Evolutionary conservation across 306 rosid species (phyloP).

Genomic region (Datisca glomerata): DNA sequence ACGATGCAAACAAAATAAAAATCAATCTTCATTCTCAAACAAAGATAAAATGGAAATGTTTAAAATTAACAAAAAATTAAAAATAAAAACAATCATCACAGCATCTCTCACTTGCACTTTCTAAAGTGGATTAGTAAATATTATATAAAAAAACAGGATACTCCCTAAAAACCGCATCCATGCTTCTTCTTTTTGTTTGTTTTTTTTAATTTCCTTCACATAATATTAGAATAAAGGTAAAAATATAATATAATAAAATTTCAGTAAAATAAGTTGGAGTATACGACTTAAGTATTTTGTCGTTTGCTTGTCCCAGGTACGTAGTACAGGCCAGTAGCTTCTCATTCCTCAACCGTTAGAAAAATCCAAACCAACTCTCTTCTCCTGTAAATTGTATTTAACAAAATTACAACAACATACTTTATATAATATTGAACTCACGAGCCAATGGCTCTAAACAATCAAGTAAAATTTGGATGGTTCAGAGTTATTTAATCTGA

Average conservation of each 20-base stretch:
- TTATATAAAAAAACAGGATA: slow-evolving; percentile 25
- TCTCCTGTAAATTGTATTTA: too few species aligned
- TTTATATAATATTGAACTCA: not conserved
- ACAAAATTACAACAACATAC: not conserved
- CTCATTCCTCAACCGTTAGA: slow-evolving; percentile 28
- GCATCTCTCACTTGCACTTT: slow-evolving; percentile 14
- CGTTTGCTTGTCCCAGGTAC: slow-evolving; percentile 8
- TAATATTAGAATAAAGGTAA: not conserved
- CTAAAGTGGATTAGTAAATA: slow-evolving; percentile 16
- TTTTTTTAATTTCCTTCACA: not conserved
- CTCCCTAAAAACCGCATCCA: slow-evolving; percentile 63
- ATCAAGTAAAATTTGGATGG: not conserved
- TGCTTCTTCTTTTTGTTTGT: slow-evolving; percentile 13
- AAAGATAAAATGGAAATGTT: slow-evolving; percentile 3
- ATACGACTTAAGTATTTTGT: slow-evolving; percentile 25
- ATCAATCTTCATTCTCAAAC: slow-evolving; percentile 2
- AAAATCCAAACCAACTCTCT: slow-evolving; percentile 24
- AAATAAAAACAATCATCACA: slow-evolving; percentile 9
- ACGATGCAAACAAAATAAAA: too few species aligned
- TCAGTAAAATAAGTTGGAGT: slow-evolving; percentile 17
- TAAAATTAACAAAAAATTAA: slow-evolving; percentile 8
- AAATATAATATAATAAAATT: slow-evolving; percentile 3
- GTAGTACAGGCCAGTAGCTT: slow-evolving; percentile 13
- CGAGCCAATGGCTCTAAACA: not conserved
- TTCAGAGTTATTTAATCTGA: too few species aligned